Evolutionary conservation across 2,329 filamentous ascomycete genomes (phyloP).

Genomic region (Colletotrichum sp.): DNA sequence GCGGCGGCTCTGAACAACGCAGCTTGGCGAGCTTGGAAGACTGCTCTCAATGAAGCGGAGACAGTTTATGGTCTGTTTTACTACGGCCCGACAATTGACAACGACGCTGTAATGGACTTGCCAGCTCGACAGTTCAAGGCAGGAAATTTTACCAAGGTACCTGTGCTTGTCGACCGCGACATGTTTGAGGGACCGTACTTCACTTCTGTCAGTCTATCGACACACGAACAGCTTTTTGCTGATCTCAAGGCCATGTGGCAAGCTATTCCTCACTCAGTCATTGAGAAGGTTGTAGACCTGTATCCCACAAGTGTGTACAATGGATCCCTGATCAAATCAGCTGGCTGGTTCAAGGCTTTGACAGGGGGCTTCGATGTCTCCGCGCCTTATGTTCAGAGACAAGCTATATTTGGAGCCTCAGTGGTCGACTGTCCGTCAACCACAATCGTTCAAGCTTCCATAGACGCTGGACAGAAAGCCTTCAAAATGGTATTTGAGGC

Average conservation of each 20-base stretch:
- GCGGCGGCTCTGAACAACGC: background rate
- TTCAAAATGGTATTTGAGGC: background rate
- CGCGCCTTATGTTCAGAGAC: background rate
- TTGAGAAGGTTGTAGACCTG: background rate
- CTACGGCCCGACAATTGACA: background rate
- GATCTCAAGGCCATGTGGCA: background rate
- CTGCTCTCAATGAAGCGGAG: background rate
- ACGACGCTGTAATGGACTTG: background rate
- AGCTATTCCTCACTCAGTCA: background rate
- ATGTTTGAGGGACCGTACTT: background rate
- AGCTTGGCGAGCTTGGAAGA: background rate
- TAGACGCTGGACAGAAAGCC: background rate
- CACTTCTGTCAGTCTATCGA: background rate
- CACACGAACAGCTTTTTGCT: background rate
- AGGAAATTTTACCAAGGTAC: background rate
- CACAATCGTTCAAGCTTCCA: background rate
- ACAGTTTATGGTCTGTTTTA: background rate
- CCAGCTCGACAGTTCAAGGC: background rate
- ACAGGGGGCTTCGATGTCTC: background rate
- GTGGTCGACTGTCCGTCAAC: background rate
- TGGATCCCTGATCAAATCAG: background rate
- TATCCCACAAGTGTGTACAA: background rate
- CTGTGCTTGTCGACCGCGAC: background rate
- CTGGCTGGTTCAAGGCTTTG: background rate
- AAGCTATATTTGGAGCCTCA: background rate